These are phyloP conservation scores for Coelastrella sp. DNA, from an alignment of 139 green algal genomes.

Conservation along the genomic window DNA sequence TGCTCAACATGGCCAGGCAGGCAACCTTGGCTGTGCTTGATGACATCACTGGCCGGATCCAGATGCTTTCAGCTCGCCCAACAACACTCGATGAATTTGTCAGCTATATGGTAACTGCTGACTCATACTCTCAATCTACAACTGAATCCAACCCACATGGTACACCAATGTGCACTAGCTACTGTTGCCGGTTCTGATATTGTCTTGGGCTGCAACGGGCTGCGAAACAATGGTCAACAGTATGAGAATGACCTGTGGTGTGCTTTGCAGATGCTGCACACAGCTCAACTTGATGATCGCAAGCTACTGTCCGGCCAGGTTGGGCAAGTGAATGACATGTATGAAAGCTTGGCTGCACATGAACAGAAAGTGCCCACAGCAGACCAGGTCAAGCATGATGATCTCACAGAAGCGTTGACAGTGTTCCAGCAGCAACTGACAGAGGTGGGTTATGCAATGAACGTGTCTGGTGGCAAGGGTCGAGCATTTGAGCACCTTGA, in stretches of 20 bases:
- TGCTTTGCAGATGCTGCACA: slow-evolving; percentile 66
- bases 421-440: slow-evolving; percentile 44
- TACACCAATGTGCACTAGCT: no score
- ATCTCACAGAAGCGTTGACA: slow-evolving; percentile 71
- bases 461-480: no score
- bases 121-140: no score
- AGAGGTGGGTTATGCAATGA: slow-evolving; percentile 20
- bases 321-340: slow-evolving; percentile 84
- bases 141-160: no score
- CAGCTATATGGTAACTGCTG: slow-evolving; percentile 67
- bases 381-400: slow-evolving; percentile 82
- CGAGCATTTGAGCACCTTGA: no score
- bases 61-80: slow-evolving; percentile 68
- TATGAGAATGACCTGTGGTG: no score
- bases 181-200: no score
- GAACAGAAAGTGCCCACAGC: slow-evolving; percentile 77
- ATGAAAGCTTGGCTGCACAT: slow-evolving; percentile 81
- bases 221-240: no score
- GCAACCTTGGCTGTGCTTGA: slow-evolving; percentile 63
- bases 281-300: slow-evolving; percentile 69
- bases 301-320: slow-evolving; percentile 63
- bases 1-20: slow-evolving; percentile 68
- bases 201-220: no score
- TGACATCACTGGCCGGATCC: slow-evolving; percentile 66
- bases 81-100: slow-evolving; percentile 77